Evolutionary conservation across 2,329 filamentous ascomycete genomes (phyloP).

Genomic region (Chaetomiaceae sp.): DNA sequence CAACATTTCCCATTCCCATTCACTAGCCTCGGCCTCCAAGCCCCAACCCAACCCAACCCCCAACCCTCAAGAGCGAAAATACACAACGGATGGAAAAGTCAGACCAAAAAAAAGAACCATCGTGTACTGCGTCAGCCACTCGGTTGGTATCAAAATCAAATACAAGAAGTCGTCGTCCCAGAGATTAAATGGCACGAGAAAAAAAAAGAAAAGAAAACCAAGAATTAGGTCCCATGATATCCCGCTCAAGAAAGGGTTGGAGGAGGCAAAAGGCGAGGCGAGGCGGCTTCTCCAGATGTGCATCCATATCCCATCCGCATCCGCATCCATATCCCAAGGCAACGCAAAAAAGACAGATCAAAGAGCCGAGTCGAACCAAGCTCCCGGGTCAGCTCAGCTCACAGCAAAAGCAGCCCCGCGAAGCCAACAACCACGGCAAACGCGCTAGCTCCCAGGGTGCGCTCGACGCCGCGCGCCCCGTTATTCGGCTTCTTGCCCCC

Average conservation of each 20-base stretch:
- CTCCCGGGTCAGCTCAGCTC: not conserved
- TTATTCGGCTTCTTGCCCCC: constrained; percentile 29
- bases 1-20: too few relatives aligned
- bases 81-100: too few relatives aligned
- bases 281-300: too few relatives aligned
- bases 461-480: constrained; percentile 26
- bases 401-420: constrained; percentile 26
- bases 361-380: not conserved
- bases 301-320: too few relatives aligned
- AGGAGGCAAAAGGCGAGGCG: too few relatives aligned
- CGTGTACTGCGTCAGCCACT: too few relatives aligned
- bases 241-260: too few relatives aligned
- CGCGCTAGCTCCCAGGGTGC: constrained; percentile 33
- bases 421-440: constrained; percentile 35
- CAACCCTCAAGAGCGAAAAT: too few relatives aligned
- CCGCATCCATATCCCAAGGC: not conserved
- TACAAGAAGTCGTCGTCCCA: not conserved
- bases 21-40: too few relatives aligned
- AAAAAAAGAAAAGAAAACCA: not conserved
- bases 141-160: not conserved
- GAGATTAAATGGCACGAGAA: not conserved
- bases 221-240: not conserved
- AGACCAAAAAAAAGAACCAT: too few relatives aligned
- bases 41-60: too few relatives aligned
- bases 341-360: not conserved